These are phyloP conservation scores for Discostella stelligera DNA, from an alignment of 352 stramenopile species.

Conservation along the genomic window DNA sequence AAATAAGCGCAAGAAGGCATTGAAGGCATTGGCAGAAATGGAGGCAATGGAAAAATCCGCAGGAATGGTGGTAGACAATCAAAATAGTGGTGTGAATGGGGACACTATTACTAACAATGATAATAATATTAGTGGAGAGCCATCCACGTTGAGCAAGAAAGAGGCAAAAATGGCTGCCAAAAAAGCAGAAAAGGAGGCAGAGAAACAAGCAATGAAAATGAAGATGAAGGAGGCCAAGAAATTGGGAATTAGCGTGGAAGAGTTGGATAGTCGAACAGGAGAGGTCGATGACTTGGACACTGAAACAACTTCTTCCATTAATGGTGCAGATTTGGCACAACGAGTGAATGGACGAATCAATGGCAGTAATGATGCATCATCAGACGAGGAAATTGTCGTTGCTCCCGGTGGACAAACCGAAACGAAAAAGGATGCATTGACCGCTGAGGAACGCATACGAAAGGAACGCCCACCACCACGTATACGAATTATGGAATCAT, in stretches of 20 bases:
- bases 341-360: neutral
- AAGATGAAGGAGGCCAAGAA: slow-evolving; percentile 39
- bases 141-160: slow-evolving; percentile 39
- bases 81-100: neutral
- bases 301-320: slow-evolving; percentile 1
- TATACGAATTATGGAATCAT: slow-evolving; percentile 82
- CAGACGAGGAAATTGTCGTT: neutral
- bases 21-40: slow-evolving; percentile 52
- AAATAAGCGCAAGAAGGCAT: slow-evolving; percentile 28
- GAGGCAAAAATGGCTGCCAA: slow-evolving; percentile 48
- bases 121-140: neutral
- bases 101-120: too few species aligned
- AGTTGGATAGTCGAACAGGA: slow-evolving; percentile 29
- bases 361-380: neutral
- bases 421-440: slow-evolving; percentile 46
- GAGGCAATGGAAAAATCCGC: slow-evolving; percentile 31
- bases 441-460: slow-evolving; percentile 84
- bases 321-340: neutral
- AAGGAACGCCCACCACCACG: slow-evolving; percentile 82
- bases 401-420: slow-evolving; percentile 2
- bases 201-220: slow-evolving; percentile 25
- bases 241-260: slow-evolving; percentile 34
- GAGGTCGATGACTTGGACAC: neutral
- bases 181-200: slow-evolving; percentile 34
- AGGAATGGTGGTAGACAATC: slow-evolving; percentile 8